Evolutionary conservation across 768 basidiomycete species (phyloP), one percentile per base, ranked within the genome.

Genomic region (Tulasnella sp.): DNA sequence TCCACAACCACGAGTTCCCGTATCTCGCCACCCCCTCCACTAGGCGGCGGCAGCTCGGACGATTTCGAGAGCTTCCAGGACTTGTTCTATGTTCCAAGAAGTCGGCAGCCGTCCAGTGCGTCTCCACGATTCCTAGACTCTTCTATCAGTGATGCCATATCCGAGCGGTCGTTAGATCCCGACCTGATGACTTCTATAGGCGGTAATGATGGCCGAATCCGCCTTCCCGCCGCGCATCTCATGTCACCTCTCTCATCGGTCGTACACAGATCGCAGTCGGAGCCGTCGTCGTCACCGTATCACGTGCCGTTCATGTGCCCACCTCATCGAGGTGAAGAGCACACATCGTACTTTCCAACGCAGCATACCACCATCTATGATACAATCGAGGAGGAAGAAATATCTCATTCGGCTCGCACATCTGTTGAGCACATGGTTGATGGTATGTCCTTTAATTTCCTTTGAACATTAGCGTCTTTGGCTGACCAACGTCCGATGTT

Each of bases 41-140:
- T 38, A 38, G 47, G 21, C 47, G 47, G 47, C 19, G 58, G 61
- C n/a, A 55, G 55, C 15, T 58, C 55, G n/a, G 61, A 62, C 49
- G 61, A 62, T 61, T 43, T 62, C 21, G 61, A 62, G 27, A 50
- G 47, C 38, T 62, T 62, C 56, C 42, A 56, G 51, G 61, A 63
- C 23, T 34, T 63, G 34, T 63, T 63, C 61, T 63, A 60, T 27
- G 51, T 53, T 29, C 60, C 60, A 4, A 30, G 60, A 10, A 50
- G 48, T 34, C 45, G 58, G 24, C 58, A 59, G 49, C 50, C 58
- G 10, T 59, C 58, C 9, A 32, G 44, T 23, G 43, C 30, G 19
- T 59, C 58, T 4, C 58, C 58, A 15, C 47, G 32, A 21, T 59
- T 59, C 32, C 15, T 29, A 26, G 27, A 47, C 26, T 49, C 44